phyloP scores from a whole-genome alignment of 805 yeast species.

The Barnettozyma salicaria region DNA sequence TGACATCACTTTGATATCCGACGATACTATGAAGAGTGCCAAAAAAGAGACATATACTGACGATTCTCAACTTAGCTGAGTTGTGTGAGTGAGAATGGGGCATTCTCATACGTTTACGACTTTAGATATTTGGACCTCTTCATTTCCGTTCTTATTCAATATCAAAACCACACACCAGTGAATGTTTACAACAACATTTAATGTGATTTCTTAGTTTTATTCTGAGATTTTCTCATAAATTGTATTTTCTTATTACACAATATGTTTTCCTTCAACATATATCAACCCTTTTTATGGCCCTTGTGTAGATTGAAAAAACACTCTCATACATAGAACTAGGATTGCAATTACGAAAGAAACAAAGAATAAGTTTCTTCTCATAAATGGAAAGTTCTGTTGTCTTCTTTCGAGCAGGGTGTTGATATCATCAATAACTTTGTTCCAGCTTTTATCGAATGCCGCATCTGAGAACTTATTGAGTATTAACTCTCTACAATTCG shows the following conservation, averaged over 20 bases:
- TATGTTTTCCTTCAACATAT: too few relatives aligned
- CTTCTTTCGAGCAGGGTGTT: not conserved
- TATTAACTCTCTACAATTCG: slow-evolving; percentile 40
- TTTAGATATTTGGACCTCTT: too few relatives aligned
- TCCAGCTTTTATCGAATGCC: slow-evolving; percentile 53
- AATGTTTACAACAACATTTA: not conserved
- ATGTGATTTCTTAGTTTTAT: not conserved
- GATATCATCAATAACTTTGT: slow-evolving; percentile 16
- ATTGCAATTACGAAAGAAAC: not conserved
- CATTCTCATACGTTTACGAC: too few relatives aligned
- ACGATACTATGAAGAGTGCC: slow-evolving; percentile 18
- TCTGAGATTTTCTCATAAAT: not conserved
- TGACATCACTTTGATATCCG: slow-evolving; percentile 22
- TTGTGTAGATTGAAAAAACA: not conserved
- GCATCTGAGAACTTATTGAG: slow-evolving; percentile 55
- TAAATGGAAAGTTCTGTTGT: not conserved
- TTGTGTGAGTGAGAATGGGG: not conserved
- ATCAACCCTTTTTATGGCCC: not conserved
- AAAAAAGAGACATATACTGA: slow-evolving; percentile 24
- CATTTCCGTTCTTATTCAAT: too few relatives aligned
- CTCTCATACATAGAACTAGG: not conserved
- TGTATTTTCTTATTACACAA: too few relatives aligned
- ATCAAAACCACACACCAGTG: too few relatives aligned
- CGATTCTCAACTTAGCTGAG: slow-evolving; percentile 3
- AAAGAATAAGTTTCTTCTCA: slow-evolving; percentile 3